These are phyloP conservation scores for Pittosporum tobira DNA, from an alignment of 129 eudicot species.

Conservation along the genomic window DNA sequence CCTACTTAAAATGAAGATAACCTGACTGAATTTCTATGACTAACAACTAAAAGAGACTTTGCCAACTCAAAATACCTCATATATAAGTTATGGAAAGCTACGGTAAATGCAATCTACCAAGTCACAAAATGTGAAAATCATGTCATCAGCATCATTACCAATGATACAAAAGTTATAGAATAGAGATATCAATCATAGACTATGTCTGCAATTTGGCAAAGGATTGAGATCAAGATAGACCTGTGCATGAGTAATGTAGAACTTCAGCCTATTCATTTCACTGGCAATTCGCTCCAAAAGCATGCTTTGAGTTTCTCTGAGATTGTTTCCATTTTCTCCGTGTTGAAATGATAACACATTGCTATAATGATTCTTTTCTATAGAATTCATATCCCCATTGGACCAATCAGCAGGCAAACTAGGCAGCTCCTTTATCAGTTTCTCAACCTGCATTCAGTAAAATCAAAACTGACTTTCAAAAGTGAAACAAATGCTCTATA, in stretches of 20 bases:
- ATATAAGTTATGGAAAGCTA: background rate
- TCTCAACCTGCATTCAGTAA: constrained; percentile 60
- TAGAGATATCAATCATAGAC: background rate
- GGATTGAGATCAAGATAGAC: constrained; percentile 32
- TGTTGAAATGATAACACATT: constrained; percentile 67
- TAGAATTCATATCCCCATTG: constrained; percentile 36
- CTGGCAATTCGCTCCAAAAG: constrained; percentile 97
- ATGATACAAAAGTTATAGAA: background rate
- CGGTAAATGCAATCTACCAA: background rate
- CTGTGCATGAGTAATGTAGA: constrained; percentile 88
- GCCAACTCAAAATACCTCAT: background rate
- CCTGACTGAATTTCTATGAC: too few relatives aligned
- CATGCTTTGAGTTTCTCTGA: constrained; percentile 95
- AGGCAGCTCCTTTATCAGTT: constrained; percentile 81
- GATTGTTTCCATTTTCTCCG: constrained; percentile 57
- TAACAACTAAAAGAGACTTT: background rate
- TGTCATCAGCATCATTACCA: background rate
- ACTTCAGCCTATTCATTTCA: constrained; percentile 98
- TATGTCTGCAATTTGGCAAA: background rate
- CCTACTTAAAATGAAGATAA: too few relatives aligned
- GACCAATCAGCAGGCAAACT: constrained; percentile 80
- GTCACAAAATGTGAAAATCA: background rate
- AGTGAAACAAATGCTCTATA: too few relatives aligned
- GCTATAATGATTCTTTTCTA: constrained; percentile 47
- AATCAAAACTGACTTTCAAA: background rate